phyloP scores from a whole-genome alignment of 2,329 filamentous ascomycete species.

The Endocalyx cinctus region DNA sequence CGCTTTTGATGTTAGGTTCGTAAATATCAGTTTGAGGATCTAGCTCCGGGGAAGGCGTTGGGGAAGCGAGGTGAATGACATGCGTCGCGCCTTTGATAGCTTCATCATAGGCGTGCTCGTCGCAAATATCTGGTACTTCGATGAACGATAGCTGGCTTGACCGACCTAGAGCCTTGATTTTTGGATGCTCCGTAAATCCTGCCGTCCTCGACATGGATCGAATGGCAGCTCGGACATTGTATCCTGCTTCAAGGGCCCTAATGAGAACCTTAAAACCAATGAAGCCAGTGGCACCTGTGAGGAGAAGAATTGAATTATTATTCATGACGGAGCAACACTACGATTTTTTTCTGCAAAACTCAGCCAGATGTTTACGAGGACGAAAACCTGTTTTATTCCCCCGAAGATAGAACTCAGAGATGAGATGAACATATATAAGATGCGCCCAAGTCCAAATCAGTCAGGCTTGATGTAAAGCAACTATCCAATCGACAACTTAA shows the following conservation, averaged over 20 bases:
- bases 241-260: slow-evolving; percentile 18
- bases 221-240: slow-evolving; percentile 25
- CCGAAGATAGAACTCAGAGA: no score
- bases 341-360: no score
- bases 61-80: slow-evolving; percentile 33
- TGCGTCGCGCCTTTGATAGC: slow-evolving; percentile 34
- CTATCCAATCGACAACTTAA: no score
- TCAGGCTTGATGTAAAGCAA: no score
- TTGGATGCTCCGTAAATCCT: slow-evolving; percentile 3
- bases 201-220: slow-evolving; percentile 9
- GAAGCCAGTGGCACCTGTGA: slow-evolving; percentile 28
- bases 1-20: slow-evolving; percentile 31
- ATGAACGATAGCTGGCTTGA: slow-evolving; percentile 17
- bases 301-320: slow-evolving; percentile 14
- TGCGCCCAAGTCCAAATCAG: no score
- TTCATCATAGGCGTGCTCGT: slow-evolving; percentile 33
- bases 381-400: no score
- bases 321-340: no score
- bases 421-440: no score
- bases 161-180: slow-evolving; percentile 8
- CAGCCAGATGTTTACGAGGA: no score
- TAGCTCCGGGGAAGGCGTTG: slow-evolving; percentile 24
- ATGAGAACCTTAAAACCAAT: slow-evolving; percentile 25
- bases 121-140: slow-evolving; percentile 33
- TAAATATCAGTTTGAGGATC: slow-evolving; percentile 10